Conservation (phyloP, 1,139 yeast genomes). For the Debaryomyces singareniensis region DNA sequence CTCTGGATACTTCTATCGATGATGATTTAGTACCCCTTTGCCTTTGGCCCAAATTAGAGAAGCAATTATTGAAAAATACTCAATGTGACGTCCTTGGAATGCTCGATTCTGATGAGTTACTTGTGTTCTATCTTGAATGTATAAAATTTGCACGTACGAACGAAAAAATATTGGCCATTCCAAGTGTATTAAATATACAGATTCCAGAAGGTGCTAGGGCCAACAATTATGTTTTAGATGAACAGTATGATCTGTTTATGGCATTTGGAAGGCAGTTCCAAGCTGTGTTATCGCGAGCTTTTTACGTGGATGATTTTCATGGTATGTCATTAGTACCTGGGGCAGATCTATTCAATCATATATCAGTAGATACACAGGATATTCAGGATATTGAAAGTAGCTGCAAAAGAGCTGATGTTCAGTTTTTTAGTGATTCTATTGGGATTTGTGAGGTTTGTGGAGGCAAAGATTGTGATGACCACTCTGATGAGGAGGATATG, state of each 20-base stretch:
- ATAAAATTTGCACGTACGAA: conserved; percentile 40
- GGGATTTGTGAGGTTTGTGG: conserved; percentile 72
- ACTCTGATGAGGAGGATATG: conserved; percentile 24
- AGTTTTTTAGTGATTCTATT: conserved; percentile 64
- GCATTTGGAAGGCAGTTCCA: conserved; percentile 48
- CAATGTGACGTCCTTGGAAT: conserved; percentile 63
- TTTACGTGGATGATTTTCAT: conserved; percentile 70
- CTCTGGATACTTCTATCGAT: conserved; percentile 16
- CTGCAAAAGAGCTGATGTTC: conserved; percentile 49
- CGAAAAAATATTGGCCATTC: conserved; percentile 25
- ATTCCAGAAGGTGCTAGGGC: conserved; percentile 5
- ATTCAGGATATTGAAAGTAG: conserved; percentile 1
- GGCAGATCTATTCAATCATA: conserved; percentile 84
- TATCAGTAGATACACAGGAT: conserved; percentile 22
- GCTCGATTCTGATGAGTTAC: conserved; percentile 52
- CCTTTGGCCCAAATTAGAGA: conserved; percentile 54
- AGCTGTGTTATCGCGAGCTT: conserved; percentile 71
- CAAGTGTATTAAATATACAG: conserved; percentile 26
- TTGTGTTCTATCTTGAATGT: conserved; percentile 47
- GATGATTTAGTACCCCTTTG: conserved; percentile 48
- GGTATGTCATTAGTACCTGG: conserved; percentile 81
- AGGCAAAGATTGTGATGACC: conserved; percentile 50
- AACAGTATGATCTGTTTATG: conserved; percentile 17
- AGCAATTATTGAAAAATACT: conserved; percentile 50
- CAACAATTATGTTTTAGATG: conserved; percentile 6